Base-by-base conservation (phyloP, 371 early-diverging fungal genomes). In the Massospora cicadina region DNA sequence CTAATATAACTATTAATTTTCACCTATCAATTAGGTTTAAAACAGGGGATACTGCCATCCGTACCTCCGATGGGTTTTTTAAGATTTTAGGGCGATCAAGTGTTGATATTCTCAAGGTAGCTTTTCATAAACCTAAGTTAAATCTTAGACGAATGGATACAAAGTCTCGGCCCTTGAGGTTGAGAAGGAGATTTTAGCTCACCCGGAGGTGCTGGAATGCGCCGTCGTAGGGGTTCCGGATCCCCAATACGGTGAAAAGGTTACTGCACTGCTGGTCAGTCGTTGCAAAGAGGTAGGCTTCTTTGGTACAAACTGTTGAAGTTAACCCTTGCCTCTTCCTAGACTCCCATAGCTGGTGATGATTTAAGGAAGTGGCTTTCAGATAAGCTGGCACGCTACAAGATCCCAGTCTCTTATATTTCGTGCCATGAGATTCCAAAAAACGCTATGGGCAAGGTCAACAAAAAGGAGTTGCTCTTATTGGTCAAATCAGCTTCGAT, bases 401-500 rank as follows among this genome's bases (percentile, higher is more conserved):
- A 91, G 71, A 69, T 87, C 0, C 93, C 93, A 12, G 76, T 69
- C 55, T 43, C 68, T 63, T 63, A 83, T 26, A 67, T 71, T 33
- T 57, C 78, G 0, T 65, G 75, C 29, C 80, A 82, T 63, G 70
- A 72, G 1, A 69, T 92, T 62, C 93, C 91, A 29, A 79, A 86
- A 58, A 93, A 91, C 71, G 83, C 86, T 2, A 90, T 92, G 89
- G 89, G 90, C 43, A 92, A 92, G 74, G 84, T 91, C 26, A 87
- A 86, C 67, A 92, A 92, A 72, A 89, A 87, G 70, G 80, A 43
- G 43, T 17, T 43, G 10, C 43, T 43, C 17, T 10, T 10, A 5
- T 43, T 43, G 10, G 17, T 43, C 43, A 43, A 43, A 17, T 10
- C 43, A 5, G 10, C 17, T 17, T 17, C 43, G 10, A 43, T 17